A percentile compares a stretch with the other conserved stretches of the same genome.
phyloP scores from a whole-genome alignment of 2,329 filamentous ascomycete genomes.

The Dactylellina cionopaga region DNA sequence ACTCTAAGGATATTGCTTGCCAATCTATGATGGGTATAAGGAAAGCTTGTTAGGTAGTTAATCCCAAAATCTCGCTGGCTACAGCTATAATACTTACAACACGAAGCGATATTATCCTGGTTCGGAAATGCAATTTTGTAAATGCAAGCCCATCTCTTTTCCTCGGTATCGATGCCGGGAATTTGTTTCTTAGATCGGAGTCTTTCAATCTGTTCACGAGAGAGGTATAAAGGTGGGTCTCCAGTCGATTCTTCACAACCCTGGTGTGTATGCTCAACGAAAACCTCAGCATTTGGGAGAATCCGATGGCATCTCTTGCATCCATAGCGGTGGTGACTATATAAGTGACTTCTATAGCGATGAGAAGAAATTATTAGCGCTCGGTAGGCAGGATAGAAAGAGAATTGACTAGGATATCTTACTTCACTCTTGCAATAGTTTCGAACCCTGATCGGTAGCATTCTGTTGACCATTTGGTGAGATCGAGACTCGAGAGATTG shows the following conservation, averaged over 20 bases:
- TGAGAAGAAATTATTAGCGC: too few species aligned
- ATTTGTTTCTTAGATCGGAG: slow-evolving; percentile 11
- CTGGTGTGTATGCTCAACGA: neutral
- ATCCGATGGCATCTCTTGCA: neutral
- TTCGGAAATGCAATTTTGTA: slow-evolving; percentile 12
- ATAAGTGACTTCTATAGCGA: slow-evolving; percentile 13
- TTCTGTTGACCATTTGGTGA: slow-evolving; percentile 10
- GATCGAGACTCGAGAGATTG: neutral
- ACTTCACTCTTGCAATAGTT: slow-evolving; percentile 13
- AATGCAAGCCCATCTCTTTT: neutral
- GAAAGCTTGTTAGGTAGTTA: neutral
- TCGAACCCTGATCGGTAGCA: slow-evolving; percentile 15
- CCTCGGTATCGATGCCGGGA: slow-evolving; percentile 4
- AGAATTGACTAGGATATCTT: neutral
- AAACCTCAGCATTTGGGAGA: neutral
- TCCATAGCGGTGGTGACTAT: slow-evolving; percentile 9
- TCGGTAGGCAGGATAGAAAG: neutral
- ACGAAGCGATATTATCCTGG: neutral
- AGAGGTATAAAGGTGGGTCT: neutral
- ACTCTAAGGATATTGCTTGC: slow-evolving; percentile 12
- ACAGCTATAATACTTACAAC: slow-evolving; percentile 4
- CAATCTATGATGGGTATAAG: neutral
- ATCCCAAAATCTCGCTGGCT: neutral
- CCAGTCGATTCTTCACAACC: slow-evolving; percentile 3
- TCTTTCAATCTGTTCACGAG: neutral